Evolutionary conservation across 2,329 filamentous ascomycete genomes (phyloP).

Genomic region (Claviceps citrina): DNA sequence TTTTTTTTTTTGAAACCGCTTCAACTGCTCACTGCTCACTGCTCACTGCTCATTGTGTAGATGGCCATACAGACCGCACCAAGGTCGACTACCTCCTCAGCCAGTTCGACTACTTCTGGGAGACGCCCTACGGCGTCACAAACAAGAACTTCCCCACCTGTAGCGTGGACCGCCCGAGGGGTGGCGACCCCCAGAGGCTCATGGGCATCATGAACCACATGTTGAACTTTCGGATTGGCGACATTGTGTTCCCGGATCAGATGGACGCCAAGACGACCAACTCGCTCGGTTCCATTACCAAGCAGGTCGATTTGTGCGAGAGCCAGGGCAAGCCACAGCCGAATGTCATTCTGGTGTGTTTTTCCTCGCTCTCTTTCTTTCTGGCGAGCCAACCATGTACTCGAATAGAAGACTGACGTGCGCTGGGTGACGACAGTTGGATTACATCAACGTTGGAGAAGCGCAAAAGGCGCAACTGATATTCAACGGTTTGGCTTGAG

Average conservation of each 20-base stretch:
- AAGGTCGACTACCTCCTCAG: conserved; percentile 46
- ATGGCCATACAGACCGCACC: conserved; percentile 38
- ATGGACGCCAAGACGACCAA: conserved; percentile 19
- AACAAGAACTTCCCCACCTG: conserved; percentile 47
- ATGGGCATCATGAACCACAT: conserved; percentile 31
- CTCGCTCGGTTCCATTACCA: conserved; percentile 17
- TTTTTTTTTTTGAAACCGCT: neutral
- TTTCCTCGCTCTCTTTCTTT: neutral
- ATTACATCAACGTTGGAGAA: conserved; percentile 27
- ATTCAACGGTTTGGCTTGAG: conserved; percentile 21
- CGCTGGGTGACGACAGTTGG: conserved; percentile 20
- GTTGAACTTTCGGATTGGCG: conserved; percentile 16
- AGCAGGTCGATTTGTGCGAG: conserved; percentile 16
- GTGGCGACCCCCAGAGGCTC: conserved; percentile 21
- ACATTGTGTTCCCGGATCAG: conserved; percentile 22
- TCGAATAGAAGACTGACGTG: conserved; percentile 8
- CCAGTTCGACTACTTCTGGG: conserved; percentile 53
- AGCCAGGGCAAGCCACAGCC: conserved; percentile 13
- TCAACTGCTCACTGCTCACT: too few species aligned
- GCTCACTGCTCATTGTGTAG: conserved; percentile 22
- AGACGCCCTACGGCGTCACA: conserved; percentile 54
- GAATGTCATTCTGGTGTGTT: conserved; percentile 20
- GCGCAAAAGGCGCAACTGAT: conserved; percentile 21
- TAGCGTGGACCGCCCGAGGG: conserved; percentile 43
- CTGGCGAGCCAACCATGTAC: neutral